phyloP scores from a whole-genome alignment of 73 alveolate species.

The Breviolum minutum region DNA sequence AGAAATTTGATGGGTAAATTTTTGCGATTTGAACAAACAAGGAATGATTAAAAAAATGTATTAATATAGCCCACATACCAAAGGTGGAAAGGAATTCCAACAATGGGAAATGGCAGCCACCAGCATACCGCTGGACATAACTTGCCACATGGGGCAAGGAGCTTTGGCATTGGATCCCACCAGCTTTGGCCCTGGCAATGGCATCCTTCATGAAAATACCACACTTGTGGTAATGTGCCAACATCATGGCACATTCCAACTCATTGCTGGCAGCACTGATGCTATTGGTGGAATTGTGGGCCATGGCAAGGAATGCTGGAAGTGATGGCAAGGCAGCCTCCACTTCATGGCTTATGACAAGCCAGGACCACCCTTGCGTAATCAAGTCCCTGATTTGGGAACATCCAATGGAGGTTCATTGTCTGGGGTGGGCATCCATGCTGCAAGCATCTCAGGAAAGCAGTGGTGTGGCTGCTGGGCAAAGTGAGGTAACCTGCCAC shows the following conservation, averaged over 20 bases:
- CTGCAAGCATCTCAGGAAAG: neutral
- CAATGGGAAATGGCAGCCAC: neutral
- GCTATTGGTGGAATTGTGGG: neutral
- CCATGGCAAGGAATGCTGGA: constrained; percentile 8
- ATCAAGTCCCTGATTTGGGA: neutral
- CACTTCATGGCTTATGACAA: neutral
- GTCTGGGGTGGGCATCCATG: neutral
- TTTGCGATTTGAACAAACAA: neutral
- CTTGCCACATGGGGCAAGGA: neutral
- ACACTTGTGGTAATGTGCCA: neutral
- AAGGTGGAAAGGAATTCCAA: constrained; percentile 3
- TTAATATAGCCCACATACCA: too few relatives aligned
- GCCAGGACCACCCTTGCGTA: constrained; percentile 12
- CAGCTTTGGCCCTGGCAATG: neutral
- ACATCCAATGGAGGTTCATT: neutral
- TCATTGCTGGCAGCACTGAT: constrained; percentile 10
- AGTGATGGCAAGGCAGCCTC: constrained; percentile 1
- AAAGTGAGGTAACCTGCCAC: neutral
- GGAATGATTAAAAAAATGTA: neutral
- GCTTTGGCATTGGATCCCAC: constrained; percentile 6
- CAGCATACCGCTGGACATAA: constrained; percentile 17
- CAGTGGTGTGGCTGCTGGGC: constrained; percentile 8
- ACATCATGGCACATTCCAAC: constrained; percentile 8
- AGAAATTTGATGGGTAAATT: too few relatives aligned
- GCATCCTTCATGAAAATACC: neutral